These are phyloP conservation scores for Hemileia vastatrix DNA, from an alignment of 1,284 basidiomycete genomes.

Conservation along the genomic window DNA sequence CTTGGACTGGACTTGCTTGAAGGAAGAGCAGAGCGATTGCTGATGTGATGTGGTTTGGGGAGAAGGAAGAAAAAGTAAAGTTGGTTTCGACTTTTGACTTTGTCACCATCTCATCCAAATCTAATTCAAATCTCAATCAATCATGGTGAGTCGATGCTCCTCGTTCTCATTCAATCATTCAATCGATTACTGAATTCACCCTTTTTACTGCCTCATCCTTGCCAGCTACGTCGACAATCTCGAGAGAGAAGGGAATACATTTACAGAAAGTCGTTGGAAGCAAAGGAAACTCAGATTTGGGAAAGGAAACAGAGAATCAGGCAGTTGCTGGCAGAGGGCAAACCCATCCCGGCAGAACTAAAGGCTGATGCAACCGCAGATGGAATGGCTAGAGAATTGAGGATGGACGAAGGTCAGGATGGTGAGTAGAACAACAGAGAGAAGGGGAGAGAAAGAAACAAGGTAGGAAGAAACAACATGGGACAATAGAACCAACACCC, in stretches of 20 bases:
- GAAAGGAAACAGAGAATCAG: constrained; percentile 40
- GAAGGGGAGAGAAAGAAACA: not conserved
- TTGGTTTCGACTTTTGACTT: too few relatives aligned
- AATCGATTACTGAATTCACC: not conserved
- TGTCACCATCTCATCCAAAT: too few relatives aligned
- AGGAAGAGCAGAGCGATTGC: too few relatives aligned
- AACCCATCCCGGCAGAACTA: constrained; percentile 37
- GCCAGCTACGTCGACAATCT: constrained; percentile 39
- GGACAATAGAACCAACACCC: too few relatives aligned
- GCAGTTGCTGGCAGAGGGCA: constrained; percentile 39
- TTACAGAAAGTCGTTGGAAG: constrained; percentile 41
- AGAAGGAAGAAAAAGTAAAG: too few relatives aligned
- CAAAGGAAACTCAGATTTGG: constrained; percentile 40
- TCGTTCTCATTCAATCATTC: not conserved
- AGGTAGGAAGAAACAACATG: too few relatives aligned
- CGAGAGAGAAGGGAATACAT: constrained; percentile 43
- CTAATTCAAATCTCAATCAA: not conserved
- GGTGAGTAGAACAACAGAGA: not conserved
- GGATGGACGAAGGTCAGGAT: constrained; percentile 37
- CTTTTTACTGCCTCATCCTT: not conserved
- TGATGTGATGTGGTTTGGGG: too few relatives aligned
- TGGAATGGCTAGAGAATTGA: too few relatives aligned
- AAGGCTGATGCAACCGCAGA: constrained; percentile 29
- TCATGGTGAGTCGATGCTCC: not conserved
- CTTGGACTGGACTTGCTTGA: too few relatives aligned